Base-by-base conservation (phyloP, 2,329 filamentous ascomycete species). In the Colletotrichum viniferum region DNA sequence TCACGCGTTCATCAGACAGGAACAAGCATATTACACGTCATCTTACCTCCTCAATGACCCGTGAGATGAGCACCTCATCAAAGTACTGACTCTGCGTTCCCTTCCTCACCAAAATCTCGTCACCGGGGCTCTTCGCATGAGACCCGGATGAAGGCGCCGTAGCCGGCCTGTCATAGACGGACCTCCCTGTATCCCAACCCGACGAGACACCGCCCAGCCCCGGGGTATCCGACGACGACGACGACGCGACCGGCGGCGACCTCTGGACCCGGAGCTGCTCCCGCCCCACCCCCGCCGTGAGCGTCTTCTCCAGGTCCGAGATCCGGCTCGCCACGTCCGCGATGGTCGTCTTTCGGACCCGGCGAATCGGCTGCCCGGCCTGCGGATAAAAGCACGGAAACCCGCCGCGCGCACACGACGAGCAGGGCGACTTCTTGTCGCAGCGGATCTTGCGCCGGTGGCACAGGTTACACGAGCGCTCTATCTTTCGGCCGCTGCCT, bases 11-110 rank as follows among this genome's bases (percentile, higher is more conserved):
- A 21, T n/a, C 12, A 16, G 2, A 1, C 4, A 14, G n/a, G 58
- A 55, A 66, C 58, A 2, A 24, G 4, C 14, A 30, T 6, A 4
- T 1, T 26, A 7, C 2, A 5, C 32, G 1, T 2, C 28, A 32
- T n/a, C 24, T 64, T 36, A 82, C 83, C 78, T 83, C 80, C 67
- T 83, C 81, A 38, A 85, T 81, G 2, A 83, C 82, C 5, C 80
- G 78, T 4, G 83, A 84, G 1, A 85, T 77, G 13, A 85, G 73
- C 8, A 83, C 78, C 74, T 85, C 83, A 67, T 85, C 84, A n/a
- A 84, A 83, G 52, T 84, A 85, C 56, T 84, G 82, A 34, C 81
- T 84, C 4, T 79, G 78, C 7, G 79, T 80, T 1, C 83, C 83
- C 34, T 83, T 83, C 7, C 79, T 78, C 1, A 85, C 67, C 36